Base-by-base conservation (phyloP, 495 filamentous ascomycete genomes). In the Melanomma pulvis-pyrius region DNA sequence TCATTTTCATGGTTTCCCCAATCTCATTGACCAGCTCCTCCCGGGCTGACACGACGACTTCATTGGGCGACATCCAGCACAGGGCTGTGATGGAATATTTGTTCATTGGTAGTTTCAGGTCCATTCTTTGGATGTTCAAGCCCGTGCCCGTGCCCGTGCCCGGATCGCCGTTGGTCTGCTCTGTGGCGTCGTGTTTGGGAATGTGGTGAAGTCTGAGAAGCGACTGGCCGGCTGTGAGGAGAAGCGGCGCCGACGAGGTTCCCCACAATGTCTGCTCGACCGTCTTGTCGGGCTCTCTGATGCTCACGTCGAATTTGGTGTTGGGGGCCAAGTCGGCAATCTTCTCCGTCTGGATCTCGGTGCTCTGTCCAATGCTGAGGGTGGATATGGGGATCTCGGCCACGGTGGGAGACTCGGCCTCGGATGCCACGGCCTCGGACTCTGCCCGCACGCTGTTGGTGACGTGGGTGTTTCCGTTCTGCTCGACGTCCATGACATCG, bases 401-500 rank as follows among this genome's bases (percentile, higher is more conserved):
- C 0, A 65, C 49, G 19, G 55, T 67, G n/a, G 74, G 69, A 8
- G 74, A 75, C 1, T 69, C 73, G 3, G 50, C 67, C 44, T 77
- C 73, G 9, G 68, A 73, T 36, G 61, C 65, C 0, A 68, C 65
- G 28, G 70, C 68, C 15, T 67, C 70, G 0, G 64, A 74, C 11
- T 63, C 73, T 9, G 47, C 74, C 3, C 69, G 59, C 52, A 67
- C 54, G 25, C 59, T 61, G 46, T 63, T 71, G 4, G 63, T 54
- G 15, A 70, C 52, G 30, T 74, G 72, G 15, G 53, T 51, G 34
- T 28, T 26, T 6, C 62, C 63, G 32, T 67, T 69, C 13, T 61
- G 64, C 30, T 77, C 75, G 11, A 77, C 58, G 29, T 77, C 75
- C 75, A 77, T 77, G 29, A 53, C 71, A 54, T 75, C 73, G 19